A percentile compares a stretch with the other conserved stretches of the same genome.
Evolutionary conservation across 192 early-diverging fungal genomes (phyloP).

Genomic region (Rhizophlyctis rosea): DNA sequence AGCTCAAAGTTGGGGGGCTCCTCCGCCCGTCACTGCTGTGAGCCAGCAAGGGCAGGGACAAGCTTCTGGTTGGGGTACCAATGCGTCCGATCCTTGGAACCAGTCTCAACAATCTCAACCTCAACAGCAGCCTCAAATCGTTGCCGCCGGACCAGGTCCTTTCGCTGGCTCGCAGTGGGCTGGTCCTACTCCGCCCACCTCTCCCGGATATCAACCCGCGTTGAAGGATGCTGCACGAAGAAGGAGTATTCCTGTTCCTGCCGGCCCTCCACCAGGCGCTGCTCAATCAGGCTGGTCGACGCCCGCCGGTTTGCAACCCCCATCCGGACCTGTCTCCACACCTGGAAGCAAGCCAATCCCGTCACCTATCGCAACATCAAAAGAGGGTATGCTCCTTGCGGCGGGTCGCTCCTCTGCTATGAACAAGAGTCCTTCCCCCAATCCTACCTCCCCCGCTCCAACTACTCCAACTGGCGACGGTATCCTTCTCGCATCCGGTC

Average conservation of each 20-base stretch:
- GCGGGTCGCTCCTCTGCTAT: not conserved
- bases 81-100: not conserved
- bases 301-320: slow-evolving; percentile 21
- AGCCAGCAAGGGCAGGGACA: not conserved
- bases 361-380: not conserved
- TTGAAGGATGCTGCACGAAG: not conserved
- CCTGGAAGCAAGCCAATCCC: not conserved
- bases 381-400: not conserved
- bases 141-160: not conserved
- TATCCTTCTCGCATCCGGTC: slow-evolving; percentile 41
- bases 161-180: slow-evolving; percentile 2
- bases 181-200: slow-evolving; percentile 8
- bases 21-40: not conserved
- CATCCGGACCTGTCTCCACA: not conserved
- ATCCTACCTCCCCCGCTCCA: slow-evolving; percentile 8
- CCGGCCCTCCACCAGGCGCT: slow-evolving; percentile 13
- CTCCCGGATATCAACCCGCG: slow-evolving; percentile 9
- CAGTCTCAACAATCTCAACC: too few relatives aligned
- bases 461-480: slow-evolving; percentile 15
- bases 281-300: slow-evolving; percentile 1
- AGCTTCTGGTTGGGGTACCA: too few relatives aligned
- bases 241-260: slow-evolving; percentile 16
- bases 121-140: not conserved
- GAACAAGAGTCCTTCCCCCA: slow-evolving; percentile 7
- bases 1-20: not conserved